These are phyloP conservation scores for Daldinia loculata DNA, from an alignment of 495 filamentous ascomycete species.

Conservation along the genomic window DNA sequence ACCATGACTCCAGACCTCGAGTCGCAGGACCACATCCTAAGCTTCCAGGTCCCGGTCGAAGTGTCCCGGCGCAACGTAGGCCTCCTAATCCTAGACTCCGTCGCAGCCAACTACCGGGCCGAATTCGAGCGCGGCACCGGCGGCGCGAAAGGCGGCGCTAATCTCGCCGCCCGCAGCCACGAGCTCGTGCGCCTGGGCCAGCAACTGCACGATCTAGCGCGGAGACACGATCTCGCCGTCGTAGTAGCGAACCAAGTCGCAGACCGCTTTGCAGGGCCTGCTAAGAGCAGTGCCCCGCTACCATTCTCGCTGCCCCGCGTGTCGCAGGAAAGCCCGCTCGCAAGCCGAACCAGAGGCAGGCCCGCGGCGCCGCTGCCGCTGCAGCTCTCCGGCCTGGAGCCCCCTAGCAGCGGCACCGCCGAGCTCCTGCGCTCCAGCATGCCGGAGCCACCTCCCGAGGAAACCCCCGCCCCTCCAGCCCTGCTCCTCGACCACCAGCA, in stretches of 20 bases:
- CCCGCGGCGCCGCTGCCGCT: background rate
- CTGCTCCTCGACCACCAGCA: slow-evolving; percentile 88
- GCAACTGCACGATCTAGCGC: slow-evolving; percentile 76
- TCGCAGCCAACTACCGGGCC: slow-evolving; percentile 93
- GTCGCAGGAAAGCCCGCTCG: slow-evolving; percentile 52
- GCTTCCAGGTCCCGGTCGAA: slow-evolving; percentile 89
- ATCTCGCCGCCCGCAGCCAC: slow-evolving; percentile 67
- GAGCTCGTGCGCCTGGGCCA: slow-evolving; percentile 82
- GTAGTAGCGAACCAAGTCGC: slow-evolving; percentile 97
- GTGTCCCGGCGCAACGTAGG: slow-evolving; percentile 77
- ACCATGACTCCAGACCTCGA: slow-evolving; percentile 92
- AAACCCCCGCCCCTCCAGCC: slow-evolving; percentile 52
- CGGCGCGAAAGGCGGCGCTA: slow-evolving; percentile 49
- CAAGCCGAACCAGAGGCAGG: slow-evolving; percentile 26
- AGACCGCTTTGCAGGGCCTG: slow-evolving; percentile 73
- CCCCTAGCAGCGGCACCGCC: slow-evolving; percentile 35
- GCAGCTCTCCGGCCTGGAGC: slow-evolving; percentile 20
- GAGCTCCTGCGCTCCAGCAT: slow-evolving; percentile 46
- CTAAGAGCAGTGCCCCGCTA: slow-evolving; percentile 19
- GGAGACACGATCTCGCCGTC: slow-evolving; percentile 75
- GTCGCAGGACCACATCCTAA: slow-evolving; percentile 92
- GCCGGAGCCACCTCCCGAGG: slow-evolving; percentile 29
- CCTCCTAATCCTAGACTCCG: slow-evolving; percentile 84
- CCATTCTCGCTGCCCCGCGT: slow-evolving; percentile 34
- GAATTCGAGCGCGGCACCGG: slow-evolving; percentile 70